Percentiles rank a stretch among this genome's conserved stretches.
Conservation (phyloP, 257 asterid species). For the Nicotiana paniculata region DNA sequence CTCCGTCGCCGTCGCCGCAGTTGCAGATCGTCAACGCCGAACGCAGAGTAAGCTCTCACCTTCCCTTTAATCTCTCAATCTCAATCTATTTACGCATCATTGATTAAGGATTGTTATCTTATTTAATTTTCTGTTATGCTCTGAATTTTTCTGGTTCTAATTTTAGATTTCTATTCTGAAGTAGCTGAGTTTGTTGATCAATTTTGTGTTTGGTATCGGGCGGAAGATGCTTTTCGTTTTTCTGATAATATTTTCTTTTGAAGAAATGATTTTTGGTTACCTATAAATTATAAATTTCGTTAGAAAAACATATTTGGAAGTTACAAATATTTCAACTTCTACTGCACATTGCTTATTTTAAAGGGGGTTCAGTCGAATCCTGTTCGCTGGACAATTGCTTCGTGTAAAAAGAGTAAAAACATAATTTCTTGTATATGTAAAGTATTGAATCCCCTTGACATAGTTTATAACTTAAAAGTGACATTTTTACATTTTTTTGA, state of each 20-base stretch:
- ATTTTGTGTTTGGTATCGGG: not conserved
- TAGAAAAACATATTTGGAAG: not conserved
- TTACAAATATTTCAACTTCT: not conserved
- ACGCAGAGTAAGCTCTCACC: constrained; percentile 52
- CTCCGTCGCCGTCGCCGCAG: constrained; percentile 26
- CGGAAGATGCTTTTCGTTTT: not conserved
- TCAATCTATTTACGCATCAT: not conserved
- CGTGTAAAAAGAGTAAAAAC: no score
- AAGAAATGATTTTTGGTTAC: not conserved
- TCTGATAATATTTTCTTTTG: not conserved
- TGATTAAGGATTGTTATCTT: not conserved
- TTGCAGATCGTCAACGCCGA: constrained; percentile 85
- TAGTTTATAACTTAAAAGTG: no score
- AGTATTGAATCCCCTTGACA: no score
- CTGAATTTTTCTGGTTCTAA: not conserved
- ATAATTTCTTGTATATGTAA: no score
- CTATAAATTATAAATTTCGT: not conserved
- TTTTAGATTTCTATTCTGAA: not conserved
- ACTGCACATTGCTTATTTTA: no score
- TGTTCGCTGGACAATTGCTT: no score
- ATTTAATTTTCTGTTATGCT: not conserved
- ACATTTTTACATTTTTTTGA: no score
- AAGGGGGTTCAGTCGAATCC: no score
- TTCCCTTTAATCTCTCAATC: not conserved
- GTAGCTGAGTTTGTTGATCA: not conserved